phyloP scores from a whole-genome alignment of 2,329 filamentous ascomycete genomes.

The Zarea fungicola region DNA sequence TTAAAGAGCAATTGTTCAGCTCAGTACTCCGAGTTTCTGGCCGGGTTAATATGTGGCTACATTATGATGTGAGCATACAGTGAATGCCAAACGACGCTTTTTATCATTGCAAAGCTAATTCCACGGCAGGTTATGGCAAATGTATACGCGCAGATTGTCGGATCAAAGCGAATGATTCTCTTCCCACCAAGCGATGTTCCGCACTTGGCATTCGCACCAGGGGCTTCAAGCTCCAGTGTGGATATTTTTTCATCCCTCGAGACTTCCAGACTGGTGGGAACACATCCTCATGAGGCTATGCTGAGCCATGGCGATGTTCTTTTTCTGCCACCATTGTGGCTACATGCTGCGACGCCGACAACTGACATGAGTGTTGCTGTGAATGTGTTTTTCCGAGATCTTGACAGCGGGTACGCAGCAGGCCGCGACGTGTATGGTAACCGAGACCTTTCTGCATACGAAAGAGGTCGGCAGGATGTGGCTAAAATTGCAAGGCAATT shows the following conservation, averaged over 20 bases:
- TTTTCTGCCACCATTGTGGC: slow-evolving; percentile 78
- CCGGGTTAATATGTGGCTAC: slow-evolving; percentile 80
- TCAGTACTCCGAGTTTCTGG: slow-evolving; percentile 77
- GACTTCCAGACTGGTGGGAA: slow-evolving; percentile 34
- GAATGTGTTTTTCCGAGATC: slow-evolving; percentile 82
- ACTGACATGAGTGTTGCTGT: slow-evolving; percentile 65
- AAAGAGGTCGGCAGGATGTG: slow-evolving; percentile 71
- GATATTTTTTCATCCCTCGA: slow-evolving; percentile 58
- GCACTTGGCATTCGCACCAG: slow-evolving; percentile 64
- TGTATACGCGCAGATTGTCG: slow-evolving; percentile 72
- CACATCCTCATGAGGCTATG: slow-evolving; percentile 61
- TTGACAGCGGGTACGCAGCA: slow-evolving; percentile 61
- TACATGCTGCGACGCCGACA: slow-evolving; percentile 65
- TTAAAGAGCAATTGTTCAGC: slow-evolving; percentile 63
- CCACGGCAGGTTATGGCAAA: slow-evolving; percentile 71
- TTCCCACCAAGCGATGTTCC: slow-evolving; percentile 74
- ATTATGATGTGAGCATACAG: slow-evolving; percentile 65
- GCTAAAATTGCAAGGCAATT: slow-evolving; percentile 61
- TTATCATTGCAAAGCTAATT: slow-evolving; percentile 12
- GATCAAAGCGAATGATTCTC: slow-evolving; percentile 67
- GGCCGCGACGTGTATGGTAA: slow-evolving; percentile 87
- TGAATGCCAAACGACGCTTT: background rate
- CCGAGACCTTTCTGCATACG: slow-evolving; percentile 76
- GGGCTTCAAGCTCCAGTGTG: slow-evolving; percentile 73
- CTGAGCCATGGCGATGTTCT: slow-evolving; percentile 70